These are phyloP conservation scores for Sporormia fimetaria DNA, from an alignment of 495 filamentous ascomycete genomes.

Conservation along the genomic window DNA sequence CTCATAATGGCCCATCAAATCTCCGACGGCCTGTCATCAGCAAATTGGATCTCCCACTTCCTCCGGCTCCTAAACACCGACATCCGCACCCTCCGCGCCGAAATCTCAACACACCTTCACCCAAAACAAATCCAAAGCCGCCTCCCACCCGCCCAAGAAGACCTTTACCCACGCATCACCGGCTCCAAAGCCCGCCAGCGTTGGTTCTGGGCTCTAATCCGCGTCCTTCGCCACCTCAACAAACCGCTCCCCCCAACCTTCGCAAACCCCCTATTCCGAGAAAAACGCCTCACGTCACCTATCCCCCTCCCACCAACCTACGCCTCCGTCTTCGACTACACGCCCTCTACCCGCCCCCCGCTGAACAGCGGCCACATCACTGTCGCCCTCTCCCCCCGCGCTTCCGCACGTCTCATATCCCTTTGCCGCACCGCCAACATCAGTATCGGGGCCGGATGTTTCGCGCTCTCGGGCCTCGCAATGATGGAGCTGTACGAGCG, in stretches of 20 bases:
- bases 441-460: conserved; percentile 30
- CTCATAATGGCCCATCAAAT: conserved; percentile 29
- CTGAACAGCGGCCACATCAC: conserved; percentile 25
- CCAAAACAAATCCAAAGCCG: conserved; percentile 8
- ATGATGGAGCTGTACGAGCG: conserved; percentile 34
- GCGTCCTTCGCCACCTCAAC: conserved; percentile 30
- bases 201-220: conserved; percentile 33
- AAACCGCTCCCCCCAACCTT: conserved; percentile 30
- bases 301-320: conserved; percentile 24
- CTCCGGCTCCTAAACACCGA: conserved; percentile 27
- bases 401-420: conserved; percentile 22
- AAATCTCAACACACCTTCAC: conserved; percentile 7
- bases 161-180: conserved; percentile 29
- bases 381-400: conserved; percentile 10
- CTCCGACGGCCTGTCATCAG: conserved; percentile 28
- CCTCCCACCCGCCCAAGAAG: conserved; percentile 33
- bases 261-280: conserved; percentile 27
- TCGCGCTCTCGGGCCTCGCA: conserved; percentile 29
- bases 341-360: conserved; percentile 13
- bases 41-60: conserved; percentile 30
- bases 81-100: not conserved
- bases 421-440: conserved; percentile 27
- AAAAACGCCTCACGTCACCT: not conserved
- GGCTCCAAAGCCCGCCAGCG: conserved; percentile 26
- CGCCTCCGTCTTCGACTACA: conserved; percentile 28